Evolutionary conservation across 208 protist species (phyloP), one percentile per base, ranked within the genome.

Genomic region (Trypanosoma rangeli): DNA sequence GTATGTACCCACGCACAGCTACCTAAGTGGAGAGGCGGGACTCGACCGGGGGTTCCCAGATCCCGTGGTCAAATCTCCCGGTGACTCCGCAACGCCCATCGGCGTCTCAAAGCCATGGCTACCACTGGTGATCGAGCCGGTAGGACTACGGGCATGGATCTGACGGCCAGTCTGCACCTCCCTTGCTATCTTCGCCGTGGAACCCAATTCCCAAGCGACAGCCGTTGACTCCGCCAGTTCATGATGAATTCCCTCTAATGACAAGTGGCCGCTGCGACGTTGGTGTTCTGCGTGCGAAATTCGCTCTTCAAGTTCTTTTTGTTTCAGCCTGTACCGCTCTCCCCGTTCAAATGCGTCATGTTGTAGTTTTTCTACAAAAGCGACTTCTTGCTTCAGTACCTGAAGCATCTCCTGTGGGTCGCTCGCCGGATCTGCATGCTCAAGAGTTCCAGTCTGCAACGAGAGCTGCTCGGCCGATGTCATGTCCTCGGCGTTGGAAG

Each of bases 341-440:
- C 74, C 84, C 5, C 76, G 76, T 42, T 70, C 67, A 24, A 80
- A 42, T 13, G 78, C 86, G n/a, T 94, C 89, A 33, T 39, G 61
- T 42, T 82, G 85, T 61, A 92, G 64, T 24, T 53, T 48, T 68
- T 90, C 82, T 22, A 87, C 82, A 24, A 85, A 69, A 15, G 66
- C 70, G 9, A 94, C 89, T 57, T 87, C 84, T 42, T 85, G 78
- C 54, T 77, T 58, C 20, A 94, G 60, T 65, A 90, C 89, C 24
- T 79, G 77, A 1, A 90, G 78, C 81, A 89, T 86, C 29, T 84
- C 86, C 33, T 76, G 75, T 13, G 84, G 76, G 76, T 87, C 82
- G 64, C 84, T 76, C 37, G 73, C 63, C 4, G 63, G 52, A 46
- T 68, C 63, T 13, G 24, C 50, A n/a, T 59, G 35, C 53, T 64